Evolutionary conservation across 805 yeast genomes (phyloP), one percentile per base, ranked within the genome.

Genomic region (Lipomyces sp.): DNA sequence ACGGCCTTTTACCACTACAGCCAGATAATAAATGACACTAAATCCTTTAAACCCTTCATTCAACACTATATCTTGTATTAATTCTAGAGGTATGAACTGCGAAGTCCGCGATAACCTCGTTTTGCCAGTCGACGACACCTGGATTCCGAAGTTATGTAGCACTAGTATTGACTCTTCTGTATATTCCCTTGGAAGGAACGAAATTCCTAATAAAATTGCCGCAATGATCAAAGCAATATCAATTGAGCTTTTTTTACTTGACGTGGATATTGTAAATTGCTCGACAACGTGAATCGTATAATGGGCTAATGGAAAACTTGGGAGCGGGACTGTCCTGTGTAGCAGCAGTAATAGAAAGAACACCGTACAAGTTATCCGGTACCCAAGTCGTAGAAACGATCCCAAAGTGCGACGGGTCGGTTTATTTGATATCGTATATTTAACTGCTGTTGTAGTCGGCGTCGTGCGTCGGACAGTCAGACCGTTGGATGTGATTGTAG

Each of bases 1-100:
- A 37, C 66, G 69, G 60, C 63, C 66, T 64, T 79, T 79, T 37
- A 82, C 81, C 60, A 83, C 73, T 5, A 83, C 76, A 69, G 84
- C 81, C 76, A 82, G 73, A 73, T 81, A 83, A 70, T 79, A 83
- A 5, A 83, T 77, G 35, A 83, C 86, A 48, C 84, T 84, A 70
- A 81, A 82, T 3, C 83, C 82, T 63, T 78, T 81, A 71, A 83
- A 83, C 2, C 85, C 86, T 70, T 83, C 86, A 71, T 83, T 84
- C 29, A 83, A 77, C 5, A 83, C 84, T 29, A 83, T 74, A 70
- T 83, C 86, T 13, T 82, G 80, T 65, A 83, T 80, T 64, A 80
- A 79, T 32, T 77, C 78, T 10, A 79, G 72, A 2, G 85, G 85
- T 37, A 83, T 78, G 69, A 83, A 83, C 32, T 63, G 60, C 11